Base-by-base conservation (phyloP, 2,329 filamentous ascomycete species). In the Byssothecium circinans region DNA sequence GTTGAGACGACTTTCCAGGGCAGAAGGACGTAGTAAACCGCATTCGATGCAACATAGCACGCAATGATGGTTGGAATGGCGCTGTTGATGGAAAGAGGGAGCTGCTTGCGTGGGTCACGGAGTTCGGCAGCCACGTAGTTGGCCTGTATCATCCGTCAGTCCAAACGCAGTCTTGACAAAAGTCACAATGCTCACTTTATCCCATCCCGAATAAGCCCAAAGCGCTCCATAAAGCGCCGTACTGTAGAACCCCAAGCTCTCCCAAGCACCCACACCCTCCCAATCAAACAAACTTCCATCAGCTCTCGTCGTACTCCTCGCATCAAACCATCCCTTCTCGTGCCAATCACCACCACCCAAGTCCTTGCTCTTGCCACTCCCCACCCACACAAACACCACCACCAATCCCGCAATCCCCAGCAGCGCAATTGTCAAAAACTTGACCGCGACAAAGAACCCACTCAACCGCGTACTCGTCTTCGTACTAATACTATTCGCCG, bases 31-130 rank as follows among this genome's bases (percentile, higher is more conserved):
- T 86, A 86, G 67, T 86, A 86, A 2, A 81, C 79, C 0, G 81
- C 75, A 53, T 86, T 86, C 0, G 82, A 78, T 0, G 78, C 72
- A 14, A 86, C 72, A 58, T 85, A 86, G 55, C 81, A 83, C 0
- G 80, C 40, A 0, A 85, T 78, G 32, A 85, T 83, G 0, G 79
- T 82, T 0, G 82, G 82, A 3, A 86, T 75, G 0, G 83, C 81
- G 0, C 78, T 80, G 62, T 85, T 84, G 59, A 86, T 82, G 1
- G 82, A 81, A 0, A 83, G 73, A 0, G 83, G 83, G 0, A 86
- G 74, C 58, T 71, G 68, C n/a, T 62, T 62, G 20, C 51, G 59
- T 2, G 68, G 67, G 30, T 68, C 57, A 1, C 55, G 54, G 10
- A 72, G 53, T 39, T 72, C 68, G 22, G 66, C 67, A 25, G 69